Conservation (phyloP, 257 asterid species). For the Verbena officinalis region DNA sequence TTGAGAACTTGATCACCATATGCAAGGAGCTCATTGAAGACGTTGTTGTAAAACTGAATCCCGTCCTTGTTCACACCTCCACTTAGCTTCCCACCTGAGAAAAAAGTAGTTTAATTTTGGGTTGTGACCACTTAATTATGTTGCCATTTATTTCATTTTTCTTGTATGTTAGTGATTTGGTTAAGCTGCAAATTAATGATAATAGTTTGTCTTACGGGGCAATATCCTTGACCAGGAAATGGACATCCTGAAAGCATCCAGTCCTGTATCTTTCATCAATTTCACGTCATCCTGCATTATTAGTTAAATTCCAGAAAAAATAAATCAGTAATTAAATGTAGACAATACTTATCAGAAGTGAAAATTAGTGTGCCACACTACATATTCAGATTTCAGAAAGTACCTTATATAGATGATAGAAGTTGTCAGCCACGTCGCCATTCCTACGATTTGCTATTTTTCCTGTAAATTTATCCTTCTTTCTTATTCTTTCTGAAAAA, state of each 20-base stretch:
- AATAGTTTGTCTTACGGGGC: constrained; percentile 47
- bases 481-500: too few species aligned
- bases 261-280: constrained; percentile 44
- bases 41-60: constrained; percentile 57
- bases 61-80: constrained; percentile 66
- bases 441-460: constrained; percentile 46
- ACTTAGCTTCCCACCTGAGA: constrained; percentile 59
- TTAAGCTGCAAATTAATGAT: too few species aligned
- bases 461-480: constrained; percentile 29
- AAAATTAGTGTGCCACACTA: too few species aligned
- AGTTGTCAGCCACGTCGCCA: constrained; percentile 57
- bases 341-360: too few species aligned
- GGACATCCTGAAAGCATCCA: constrained; percentile 60
- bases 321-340: too few species aligned
- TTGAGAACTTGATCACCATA: constrained; percentile 37
- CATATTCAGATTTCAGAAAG: neutral
- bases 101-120: too few species aligned
- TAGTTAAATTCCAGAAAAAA: too few species aligned
- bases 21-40: constrained; percentile 55
- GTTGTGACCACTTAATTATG: too few species aligned
- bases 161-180: too few species aligned
- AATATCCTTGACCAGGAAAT: constrained; percentile 71
- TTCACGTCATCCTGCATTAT: constrained; percentile 54
- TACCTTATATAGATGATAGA: constrained; percentile 62
- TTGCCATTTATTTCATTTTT: too few species aligned